Evolutionary conservation across 179 eudicot genomes (phyloP), one percentile per base, ranked within the genome.

Genomic region (Amaranthus tricolor): DNA sequence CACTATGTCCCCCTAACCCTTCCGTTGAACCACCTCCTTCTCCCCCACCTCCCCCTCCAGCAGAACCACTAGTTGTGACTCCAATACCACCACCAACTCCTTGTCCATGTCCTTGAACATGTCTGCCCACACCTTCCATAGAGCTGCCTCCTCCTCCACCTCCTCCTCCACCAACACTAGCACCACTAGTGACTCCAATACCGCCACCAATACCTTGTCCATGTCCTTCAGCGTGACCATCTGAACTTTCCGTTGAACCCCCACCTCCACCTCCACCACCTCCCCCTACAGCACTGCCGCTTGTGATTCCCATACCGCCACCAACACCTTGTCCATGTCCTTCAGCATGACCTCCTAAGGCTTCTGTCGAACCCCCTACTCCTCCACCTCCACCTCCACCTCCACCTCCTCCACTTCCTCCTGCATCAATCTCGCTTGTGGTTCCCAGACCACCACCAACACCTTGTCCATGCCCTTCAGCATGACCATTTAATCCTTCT

Each of bases 261-360:
- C 71, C 63, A 6, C 82, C 80, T 8, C 54, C 53, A 3, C 86
- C 84, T 7, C 60, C 76, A 1, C 78, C 78, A 17, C 81, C 81
- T 20, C 81, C 84, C 0, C 83, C 79, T 0, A 60, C 78, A 0
- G 74, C 78, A 55, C 70, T 79, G 50, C 75, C 62, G 4, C 53
- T 62, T 21, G 44, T 54, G 4, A 4, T 48, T 63, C 72, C 83
- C 50, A 52, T 44, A 10, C 83, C 77, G 6, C 21, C 65, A 9
- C 83, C 80, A 13, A 10, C 69, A 58, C 84, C 84, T 50, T 66
- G 69, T n/a, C 84, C 81, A 65, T 57, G 74, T 0, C 81, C 84
- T 40, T 67, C 67, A 6, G 43, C 68, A 51, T 63, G 63, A 10
- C 80, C 75, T 72, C 64, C 48, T 31, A 13, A 5, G 5, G 66